phyloP scores from a whole-genome alignment of 2,329 filamentous ascomycete species.

The Nothopassalora personata region DNA sequence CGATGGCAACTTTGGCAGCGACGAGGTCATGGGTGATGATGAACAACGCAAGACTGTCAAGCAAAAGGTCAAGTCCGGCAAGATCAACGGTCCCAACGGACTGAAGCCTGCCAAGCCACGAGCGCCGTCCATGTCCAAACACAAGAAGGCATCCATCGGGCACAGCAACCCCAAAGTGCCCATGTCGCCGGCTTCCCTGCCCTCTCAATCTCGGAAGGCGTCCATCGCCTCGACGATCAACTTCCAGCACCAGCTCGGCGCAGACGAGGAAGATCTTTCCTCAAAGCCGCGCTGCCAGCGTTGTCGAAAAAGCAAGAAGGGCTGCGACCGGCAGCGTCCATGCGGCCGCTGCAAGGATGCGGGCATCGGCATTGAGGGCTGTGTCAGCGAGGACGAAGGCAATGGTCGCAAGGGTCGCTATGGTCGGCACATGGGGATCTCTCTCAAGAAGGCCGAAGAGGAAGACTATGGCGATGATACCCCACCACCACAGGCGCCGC shows the following conservation, averaged over 20 bases:
- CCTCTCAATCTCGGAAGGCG: constrained; percentile 66
- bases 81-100: constrained; percentile 6
- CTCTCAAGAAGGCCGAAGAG: constrained; percentile 52
- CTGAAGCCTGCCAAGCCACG: constrained; percentile 39
- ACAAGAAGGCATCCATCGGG: constrained; percentile 38
- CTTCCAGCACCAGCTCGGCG: constrained; percentile 54
- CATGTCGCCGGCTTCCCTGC: constrained; percentile 57
- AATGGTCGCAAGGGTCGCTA: constrained; percentile 96
- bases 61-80: constrained; percentile 40
- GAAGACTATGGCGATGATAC: constrained; percentile 13
- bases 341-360: constrained; percentile 95
- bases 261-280: constrained; percentile 83
- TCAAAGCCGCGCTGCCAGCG: constrained; percentile 96
- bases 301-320: constrained; percentile 99
- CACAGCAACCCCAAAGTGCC: constrained; percentile 36
- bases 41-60: constrained; percentile 35
- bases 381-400: constrained; percentile 94
- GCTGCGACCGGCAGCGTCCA: constrained; percentile 91
- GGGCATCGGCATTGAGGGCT: constrained; percentile 86
- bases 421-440: constrained; percentile 62
- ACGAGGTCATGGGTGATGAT: constrained; percentile 49
- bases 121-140: constrained; percentile 47
- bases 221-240: constrained; percentile 59
- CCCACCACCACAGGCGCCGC: constrained; percentile 23
- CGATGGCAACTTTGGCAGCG: constrained; percentile 50